Evolutionary conservation across 2,329 filamentous ascomycete species (phyloP).

Genomic region (Ampelomyces quisqualis): DNA sequence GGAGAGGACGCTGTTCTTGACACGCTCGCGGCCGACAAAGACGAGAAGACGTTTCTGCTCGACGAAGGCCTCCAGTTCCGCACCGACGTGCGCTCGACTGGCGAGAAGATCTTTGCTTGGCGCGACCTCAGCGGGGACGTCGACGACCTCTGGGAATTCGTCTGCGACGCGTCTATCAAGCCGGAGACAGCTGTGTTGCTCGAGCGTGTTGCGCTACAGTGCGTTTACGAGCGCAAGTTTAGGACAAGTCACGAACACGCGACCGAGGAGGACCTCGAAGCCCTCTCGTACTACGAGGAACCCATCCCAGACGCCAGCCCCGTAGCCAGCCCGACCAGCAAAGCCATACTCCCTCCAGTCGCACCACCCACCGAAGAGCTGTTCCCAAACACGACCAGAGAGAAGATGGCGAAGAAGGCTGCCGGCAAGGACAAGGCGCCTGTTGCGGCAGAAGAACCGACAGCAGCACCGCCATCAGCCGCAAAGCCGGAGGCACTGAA

Average conservation of each 20-base stretch:
- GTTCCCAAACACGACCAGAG: constrained; percentile 40
- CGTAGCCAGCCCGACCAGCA: constrained; percentile 50
- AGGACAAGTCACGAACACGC: constrained; percentile 76
- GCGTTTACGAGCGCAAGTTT: constrained; percentile 97
- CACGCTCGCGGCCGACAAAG: constrained; percentile 74
- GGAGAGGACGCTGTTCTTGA: constrained; percentile 77
- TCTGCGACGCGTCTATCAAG: constrained; percentile 76
- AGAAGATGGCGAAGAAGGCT: constrained; percentile 48
- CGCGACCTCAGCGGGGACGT: constrained; percentile 89
- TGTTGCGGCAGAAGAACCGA: constrained; percentile 48
- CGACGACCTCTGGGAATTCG: constrained; percentile 96
- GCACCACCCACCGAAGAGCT: constrained; percentile 36
- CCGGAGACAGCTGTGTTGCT: constrained; percentile 75
- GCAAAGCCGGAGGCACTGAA: constrained; percentile 68
- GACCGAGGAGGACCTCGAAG: constrained; percentile 73
- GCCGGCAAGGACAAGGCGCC: constrained; percentile 36
- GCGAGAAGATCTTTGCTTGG: constrained; percentile 89
- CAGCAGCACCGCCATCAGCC: constrained; percentile 61
- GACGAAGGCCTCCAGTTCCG: constrained; percentile 88
- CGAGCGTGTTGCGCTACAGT: constrained; percentile 79
- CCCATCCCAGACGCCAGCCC: constrained; percentile 63
- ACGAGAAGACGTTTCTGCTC: constrained; percentile 97
- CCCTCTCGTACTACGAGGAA: constrained; percentile 76
- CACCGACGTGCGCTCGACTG: constrained; percentile 74
- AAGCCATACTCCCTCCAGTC: constrained; percentile 40